These are phyloP conservation scores for Darksidea phi DNA, from an alignment of 495 filamentous ascomycete species.

Conservation along the genomic window DNA sequence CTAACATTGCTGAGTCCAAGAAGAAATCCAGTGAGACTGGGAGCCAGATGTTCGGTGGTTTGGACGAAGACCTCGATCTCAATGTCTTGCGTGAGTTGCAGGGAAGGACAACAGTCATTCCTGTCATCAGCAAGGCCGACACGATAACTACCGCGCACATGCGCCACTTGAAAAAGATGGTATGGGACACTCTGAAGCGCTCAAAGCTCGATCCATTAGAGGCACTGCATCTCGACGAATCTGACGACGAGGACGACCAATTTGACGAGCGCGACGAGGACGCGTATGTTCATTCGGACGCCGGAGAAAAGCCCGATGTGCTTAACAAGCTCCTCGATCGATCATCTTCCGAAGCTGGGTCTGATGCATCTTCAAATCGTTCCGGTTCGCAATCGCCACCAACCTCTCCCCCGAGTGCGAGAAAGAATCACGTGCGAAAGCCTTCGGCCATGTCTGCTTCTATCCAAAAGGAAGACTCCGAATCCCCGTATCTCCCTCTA, in stretches of 20 bases:
- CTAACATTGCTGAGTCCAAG: constrained; percentile 69
- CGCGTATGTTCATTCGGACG: constrained; percentile 36
- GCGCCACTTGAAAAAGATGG: constrained; percentile 84
- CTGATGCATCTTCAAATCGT: constrained; percentile 25
- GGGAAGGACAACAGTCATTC: constrained; percentile 94
- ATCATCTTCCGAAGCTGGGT: constrained; percentile 35
- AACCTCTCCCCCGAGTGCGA: constrained; percentile 28
- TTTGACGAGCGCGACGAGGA: constrained; percentile 45
- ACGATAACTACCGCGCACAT: constrained; percentile 93
- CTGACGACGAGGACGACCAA: constrained; percentile 52
- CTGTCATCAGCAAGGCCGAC: constrained; percentile 95
- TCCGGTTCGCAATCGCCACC: constrained; percentile 26
- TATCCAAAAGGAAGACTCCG: constrained; percentile 31
- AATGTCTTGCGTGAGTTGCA: constrained; percentile 84
- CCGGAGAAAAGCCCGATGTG: constrained; percentile 27
- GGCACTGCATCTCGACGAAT: constrained; percentile 74
- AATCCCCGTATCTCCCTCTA: constrained; percentile 64
- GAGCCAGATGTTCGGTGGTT: constrained; percentile 63
- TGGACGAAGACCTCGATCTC: constrained; percentile 88
- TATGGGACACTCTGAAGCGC: constrained; percentile 81
- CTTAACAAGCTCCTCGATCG: constrained; percentile 36
- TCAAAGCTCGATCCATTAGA: constrained; percentile 88
- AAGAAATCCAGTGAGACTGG: constrained; percentile 42
- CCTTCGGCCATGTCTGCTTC: constrained; percentile 36
- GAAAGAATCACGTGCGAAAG: constrained; percentile 28